phyloP scores from a whole-genome alignment of 2,329 filamentous ascomycete genomes.

The Aspergillus sp. region DNA sequence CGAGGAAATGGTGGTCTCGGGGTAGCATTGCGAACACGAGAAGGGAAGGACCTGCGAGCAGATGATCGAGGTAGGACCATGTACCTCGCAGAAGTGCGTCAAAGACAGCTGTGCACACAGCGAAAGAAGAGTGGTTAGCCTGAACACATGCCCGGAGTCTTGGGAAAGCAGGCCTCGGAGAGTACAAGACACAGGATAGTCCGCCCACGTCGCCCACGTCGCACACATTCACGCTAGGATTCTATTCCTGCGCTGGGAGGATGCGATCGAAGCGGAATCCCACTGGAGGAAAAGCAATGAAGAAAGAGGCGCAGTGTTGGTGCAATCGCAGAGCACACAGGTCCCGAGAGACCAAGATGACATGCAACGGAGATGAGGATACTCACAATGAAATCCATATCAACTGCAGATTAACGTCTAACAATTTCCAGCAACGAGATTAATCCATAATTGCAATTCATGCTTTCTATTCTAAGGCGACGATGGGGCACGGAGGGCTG shows the following conservation, averaged over 20 bases:
- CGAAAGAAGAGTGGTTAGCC: conserved; percentile 12
- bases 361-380: conserved; percentile 4
- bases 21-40: conserved; percentile 58
- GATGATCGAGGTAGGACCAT: conserved; percentile 65
- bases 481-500: conserved; percentile 6
- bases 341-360: not conserved
- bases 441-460: conserved; percentile 40
- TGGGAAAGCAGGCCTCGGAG: conserved; percentile 8
- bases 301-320: conserved; percentile 15
- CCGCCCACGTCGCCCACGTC: not conserved
- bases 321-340: conserved; percentile 13
- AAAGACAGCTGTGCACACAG: conserved; percentile 56
- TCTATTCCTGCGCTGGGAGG: not conserved
- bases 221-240: conserved; percentile 7
- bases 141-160: conserved; percentile 7
- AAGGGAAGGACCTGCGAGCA: conserved; percentile 63
- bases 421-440: conserved; percentile 31
- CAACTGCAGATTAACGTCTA: conserved; percentile 32
- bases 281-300: conserved; percentile 1
- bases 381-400: conserved; percentile 54
- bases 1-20: conserved; percentile 42
- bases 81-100: conserved; percentile 66
- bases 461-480: conserved; percentile 33
- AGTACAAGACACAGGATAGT: conserved; percentile 12
- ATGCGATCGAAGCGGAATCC: not conserved